Evolutionary conservation across 345 rosid species (phyloP), one percentile per base, ranked within the genome.

Genomic region (Laguncularia racemosa): DNA sequence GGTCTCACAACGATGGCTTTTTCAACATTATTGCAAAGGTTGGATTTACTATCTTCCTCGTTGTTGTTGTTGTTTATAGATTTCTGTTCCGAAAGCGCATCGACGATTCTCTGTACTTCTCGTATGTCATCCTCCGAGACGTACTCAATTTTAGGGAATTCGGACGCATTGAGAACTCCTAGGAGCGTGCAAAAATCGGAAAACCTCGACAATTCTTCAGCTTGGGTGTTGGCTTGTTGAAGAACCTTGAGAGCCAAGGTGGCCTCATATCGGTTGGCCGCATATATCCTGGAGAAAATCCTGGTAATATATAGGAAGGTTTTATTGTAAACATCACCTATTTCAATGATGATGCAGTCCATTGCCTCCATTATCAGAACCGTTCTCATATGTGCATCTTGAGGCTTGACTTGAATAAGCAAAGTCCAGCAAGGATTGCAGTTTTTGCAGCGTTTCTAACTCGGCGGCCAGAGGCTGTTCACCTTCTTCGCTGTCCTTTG

Each of bases 321-420:
- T 63, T 74, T 72, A 68, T 81, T 72, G 52, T 86, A 78, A 28
- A 83, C 56, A 54, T 86, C 82, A 46, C 72, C 56, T 14, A 86
- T 74, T 73, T 92, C 96, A 12, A 66, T 74, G 55, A 82, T 45
- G 9, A 89, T 64, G 46, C 84, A 86, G 53, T 84, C 89, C 95
- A 92, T 81, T 19, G 93, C 96, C 59, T 86, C 95, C 0, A 73
- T 67, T 43, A 89, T 73, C 45, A 92, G 57, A 20, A 43, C 48
- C 43, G 62, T 68, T 17, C 38, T 44, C 91, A 84, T 83, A 45
- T 61, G 79, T 3, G 63, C 65, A 0, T 73, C 74, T 20, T 48
- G 46, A 2, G 96, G 96, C 64, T 73, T 84, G 45, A 92, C 64
- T 15, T 80, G 81, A 21, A 89, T 74, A 74, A 92, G 63, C 53